Conservation (phyloP, 257 asterid genomes). For the Cordia subcordata region DNA sequence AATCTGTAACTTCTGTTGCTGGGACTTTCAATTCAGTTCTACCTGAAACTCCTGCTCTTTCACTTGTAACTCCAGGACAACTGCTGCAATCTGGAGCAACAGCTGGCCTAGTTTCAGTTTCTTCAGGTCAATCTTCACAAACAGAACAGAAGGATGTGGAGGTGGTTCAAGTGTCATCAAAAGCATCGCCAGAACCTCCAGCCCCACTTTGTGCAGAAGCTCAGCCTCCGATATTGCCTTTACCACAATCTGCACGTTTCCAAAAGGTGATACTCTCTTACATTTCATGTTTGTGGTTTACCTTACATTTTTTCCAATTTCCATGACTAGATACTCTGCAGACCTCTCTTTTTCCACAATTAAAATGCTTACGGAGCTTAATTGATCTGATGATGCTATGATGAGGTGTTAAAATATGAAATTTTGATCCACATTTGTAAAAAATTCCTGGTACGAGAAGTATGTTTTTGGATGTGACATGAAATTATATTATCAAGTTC, state of each 20-base stretch:
- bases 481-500: background rate
- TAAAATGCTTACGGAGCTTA: no score
- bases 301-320: background rate
- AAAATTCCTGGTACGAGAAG: no score
- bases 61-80: constrained; percentile 84
- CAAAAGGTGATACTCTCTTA: constrained; percentile 48
- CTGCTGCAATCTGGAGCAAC: constrained; percentile 61
- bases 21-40: constrained; percentile 40
- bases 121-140: constrained; percentile 44
- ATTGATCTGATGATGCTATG: no score
- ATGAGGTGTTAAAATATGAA: no score
- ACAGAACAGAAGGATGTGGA: constrained; percentile 83
- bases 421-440: no score
- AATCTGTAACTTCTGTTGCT: constrained; percentile 30
- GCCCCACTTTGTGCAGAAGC: constrained; percentile 47
- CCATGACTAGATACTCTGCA: no score
- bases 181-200: constrained; percentile 42
- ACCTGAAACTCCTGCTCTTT: constrained; percentile 51
- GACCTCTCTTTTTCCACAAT: no score
- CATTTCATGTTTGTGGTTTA: background rate
- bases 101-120: constrained; percentile 38
- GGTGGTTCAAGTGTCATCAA: constrained; percentile 66
- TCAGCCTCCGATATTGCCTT: constrained; percentile 84
- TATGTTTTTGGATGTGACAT: background rate
- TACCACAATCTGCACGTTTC: constrained; percentile 55